Conservation (phyloP, 306 rosid species). For the Pterocarpus santalinus region DNA sequence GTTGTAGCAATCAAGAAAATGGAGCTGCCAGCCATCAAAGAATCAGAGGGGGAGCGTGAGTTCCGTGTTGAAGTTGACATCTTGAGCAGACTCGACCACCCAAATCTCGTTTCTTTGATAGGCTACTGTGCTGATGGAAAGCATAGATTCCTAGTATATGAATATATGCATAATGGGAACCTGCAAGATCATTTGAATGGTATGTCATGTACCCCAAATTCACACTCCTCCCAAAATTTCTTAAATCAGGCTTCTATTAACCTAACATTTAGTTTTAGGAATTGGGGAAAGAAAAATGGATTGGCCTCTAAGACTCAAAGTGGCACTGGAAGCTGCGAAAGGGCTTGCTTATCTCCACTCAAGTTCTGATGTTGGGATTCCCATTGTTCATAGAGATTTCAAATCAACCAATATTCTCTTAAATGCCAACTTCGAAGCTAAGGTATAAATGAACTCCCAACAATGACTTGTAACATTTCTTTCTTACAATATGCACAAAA, state of each 20-base stretch:
- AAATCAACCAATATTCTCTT: constrained; percentile 91
- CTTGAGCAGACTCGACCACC: constrained; percentile 92
- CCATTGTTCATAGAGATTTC: constrained; percentile 92
- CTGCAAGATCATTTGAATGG: constrained; percentile 95
- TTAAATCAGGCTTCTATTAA: constrained; percentile 37
- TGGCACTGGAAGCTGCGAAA: constrained; percentile 93
- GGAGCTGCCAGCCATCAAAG: constrained; percentile 85
- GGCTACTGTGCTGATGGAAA: constrained; percentile 99
- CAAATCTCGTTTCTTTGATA: constrained; percentile 89
- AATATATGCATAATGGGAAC: constrained; percentile 88
- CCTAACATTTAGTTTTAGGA: constrained; percentile 51
- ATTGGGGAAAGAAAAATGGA: constrained; percentile 76
- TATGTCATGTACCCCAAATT: constrained; percentile 44
- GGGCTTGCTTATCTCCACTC: constrained; percentile 95
- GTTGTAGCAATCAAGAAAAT: constrained; percentile 94
- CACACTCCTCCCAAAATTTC: constrained; percentile 12
- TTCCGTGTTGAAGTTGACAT: constrained; percentile 94
- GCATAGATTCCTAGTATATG: constrained; percentile 89
- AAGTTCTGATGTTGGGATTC: constrained; percentile 75
- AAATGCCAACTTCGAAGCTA: constrained; percentile 77
- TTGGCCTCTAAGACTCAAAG: constrained; percentile 82
- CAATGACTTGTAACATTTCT: constrained; percentile 4
- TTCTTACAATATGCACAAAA: not conserved
- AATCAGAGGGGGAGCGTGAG: constrained; percentile 91
- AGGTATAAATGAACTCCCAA: constrained; percentile 55